Percentiles rank a stretch among this genome's conserved stretches.
Conservation (phyloP, 805 yeast species). For the Candida bentonensis region DNA sequence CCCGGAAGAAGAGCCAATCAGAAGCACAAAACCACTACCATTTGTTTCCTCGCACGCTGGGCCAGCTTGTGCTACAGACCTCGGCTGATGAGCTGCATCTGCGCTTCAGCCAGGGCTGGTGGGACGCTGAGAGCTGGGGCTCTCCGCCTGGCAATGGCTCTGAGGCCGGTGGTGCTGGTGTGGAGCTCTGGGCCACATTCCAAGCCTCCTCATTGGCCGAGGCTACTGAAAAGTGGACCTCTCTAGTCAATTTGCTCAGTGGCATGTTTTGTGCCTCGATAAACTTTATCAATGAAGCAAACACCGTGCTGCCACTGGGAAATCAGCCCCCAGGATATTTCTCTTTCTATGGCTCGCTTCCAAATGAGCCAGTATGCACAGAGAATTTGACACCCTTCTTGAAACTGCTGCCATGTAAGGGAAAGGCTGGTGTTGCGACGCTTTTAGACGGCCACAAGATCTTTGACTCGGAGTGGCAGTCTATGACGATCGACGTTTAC, state of each 20-base stretch:
- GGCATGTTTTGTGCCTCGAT: conserved; percentile 93
- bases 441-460: conserved; percentile 74
- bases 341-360: conserved; percentile 70
- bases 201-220: conserved; percentile 43
- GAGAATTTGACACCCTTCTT: conserved; percentile 91
- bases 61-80: conserved; percentile 57
- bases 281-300: conserved; percentile 69
- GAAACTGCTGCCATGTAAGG: conserved; percentile 81
- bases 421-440: conserved; percentile 76
- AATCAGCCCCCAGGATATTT: conserved; percentile 18
- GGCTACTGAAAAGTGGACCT: conserved; percentile 56
- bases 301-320: conserved; percentile 51
- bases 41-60: conserved; percentile 64
- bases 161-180: conserved; percentile 84
- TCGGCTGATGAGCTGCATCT: conserved; percentile 65
- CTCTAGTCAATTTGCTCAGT: conserved; percentile 59
- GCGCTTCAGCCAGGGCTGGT: conserved; percentile 87
- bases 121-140: conserved; percentile 88
- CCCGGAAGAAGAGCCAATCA: neutral
- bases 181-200: conserved; percentile 79
- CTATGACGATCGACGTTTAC: conserved; percentile 72
- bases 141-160: conserved; percentile 57
- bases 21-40: conserved; percentile 14
- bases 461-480: conserved; percentile 88
- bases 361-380: conserved; percentile 92